A percentile compares a stretch with the other conserved stretches of the same genome.
phyloP scores from a whole-genome alignment of 1,139 yeast species.

The Candida sanyaensis region DNA sequence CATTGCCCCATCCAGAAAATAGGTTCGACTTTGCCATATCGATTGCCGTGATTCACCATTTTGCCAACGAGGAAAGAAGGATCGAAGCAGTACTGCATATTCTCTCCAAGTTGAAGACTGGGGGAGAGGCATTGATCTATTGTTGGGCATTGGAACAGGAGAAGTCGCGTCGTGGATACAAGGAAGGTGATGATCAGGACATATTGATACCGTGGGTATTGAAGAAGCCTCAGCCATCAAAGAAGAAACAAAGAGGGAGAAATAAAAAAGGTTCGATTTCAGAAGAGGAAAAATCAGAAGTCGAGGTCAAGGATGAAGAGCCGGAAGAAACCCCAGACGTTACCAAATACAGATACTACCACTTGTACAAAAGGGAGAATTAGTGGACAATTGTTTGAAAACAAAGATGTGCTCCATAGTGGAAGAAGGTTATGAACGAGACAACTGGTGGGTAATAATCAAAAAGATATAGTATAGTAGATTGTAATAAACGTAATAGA shows the following conservation, averaged over 20 bases:
- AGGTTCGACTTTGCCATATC: conserved; percentile 89
- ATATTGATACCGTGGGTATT: conserved; percentile 95
- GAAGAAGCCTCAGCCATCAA: conserved; percentile 42
- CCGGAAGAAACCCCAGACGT: conserved; percentile 22
- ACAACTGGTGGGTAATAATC: conserved; percentile 82
- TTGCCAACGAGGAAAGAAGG: conserved; percentile 81
- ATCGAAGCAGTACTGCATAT: conserved; percentile 72
- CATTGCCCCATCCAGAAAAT: conserved; percentile 61
- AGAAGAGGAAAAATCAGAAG: conserved; percentile 1
- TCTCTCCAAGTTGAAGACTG: conserved; percentile 53
- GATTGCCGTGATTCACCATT: conserved; percentile 95
- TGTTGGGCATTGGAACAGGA: conserved; percentile 98
- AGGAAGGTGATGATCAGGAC: conserved; percentile 90
- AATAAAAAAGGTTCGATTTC: background rate
- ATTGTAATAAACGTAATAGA: background rate
- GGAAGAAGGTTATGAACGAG: conserved; percentile 83
- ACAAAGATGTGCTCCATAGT: conserved; percentile 70
- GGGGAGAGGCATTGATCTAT: conserved; percentile 76
- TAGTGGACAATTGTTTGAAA: conserved; percentile 60
- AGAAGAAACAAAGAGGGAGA: conserved; percentile 14
- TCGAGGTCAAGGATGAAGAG: conserved; percentile 12
- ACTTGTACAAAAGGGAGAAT: conserved; percentile 83
- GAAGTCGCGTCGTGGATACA: conserved; percentile 81
- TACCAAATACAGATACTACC: conserved; percentile 84
- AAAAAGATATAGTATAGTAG: conserved; percentile 17